A percentile compares a stretch with the other conserved stretches of the same genome.
Evolutionary conservation across 139 green algal genomes (phyloP).

Genomic region (Coccomyxa sp.): DNA sequence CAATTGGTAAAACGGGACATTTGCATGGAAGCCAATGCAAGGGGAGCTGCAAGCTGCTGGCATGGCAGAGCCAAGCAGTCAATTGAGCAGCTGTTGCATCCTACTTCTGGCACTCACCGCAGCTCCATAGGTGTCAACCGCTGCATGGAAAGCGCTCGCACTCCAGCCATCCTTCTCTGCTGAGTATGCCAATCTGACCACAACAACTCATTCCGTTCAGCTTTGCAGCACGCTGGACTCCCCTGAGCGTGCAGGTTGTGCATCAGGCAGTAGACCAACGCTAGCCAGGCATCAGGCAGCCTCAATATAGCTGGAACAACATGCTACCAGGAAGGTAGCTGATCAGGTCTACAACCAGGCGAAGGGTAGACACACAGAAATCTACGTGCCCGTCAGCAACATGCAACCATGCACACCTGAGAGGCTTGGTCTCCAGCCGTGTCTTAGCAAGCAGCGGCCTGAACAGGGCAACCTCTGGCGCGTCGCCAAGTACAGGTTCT

Average conservation of each 20-base stretch:
- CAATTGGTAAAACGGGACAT: too few relatives aligned
- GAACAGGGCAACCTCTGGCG: conserved; percentile 27
- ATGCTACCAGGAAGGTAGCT: not conserved
- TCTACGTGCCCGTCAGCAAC: too few relatives aligned
- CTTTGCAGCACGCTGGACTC: not conserved
- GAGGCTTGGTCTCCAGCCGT: conserved; percentile 48
- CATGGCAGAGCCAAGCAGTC: too few relatives aligned
- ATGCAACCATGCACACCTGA: conserved; percentile 20
- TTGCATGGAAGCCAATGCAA: too few relatives aligned
- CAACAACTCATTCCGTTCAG: not conserved
- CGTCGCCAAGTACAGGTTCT: conserved; percentile 42
- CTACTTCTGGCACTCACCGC: conserved; percentile 6
- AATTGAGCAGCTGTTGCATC: too few relatives aligned
- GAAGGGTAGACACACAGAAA: too few relatives aligned
- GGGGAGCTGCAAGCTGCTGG: too few relatives aligned
- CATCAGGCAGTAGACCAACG: too few relatives aligned
- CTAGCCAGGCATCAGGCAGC: too few relatives aligned
- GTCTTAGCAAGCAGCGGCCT: conserved; percentile 64
- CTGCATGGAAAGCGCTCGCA: conserved; percentile 50
- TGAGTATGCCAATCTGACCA: conserved; percentile 50
- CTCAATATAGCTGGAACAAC: not conserved
- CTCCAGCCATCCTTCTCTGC: conserved; percentile 59
- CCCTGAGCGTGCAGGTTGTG: too few relatives aligned
- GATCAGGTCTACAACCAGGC: not conserved
- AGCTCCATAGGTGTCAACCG: conserved; percentile 57